Conservation (phyloP, 768 basidiomycete genomes). For the Russula abietina region DNA sequence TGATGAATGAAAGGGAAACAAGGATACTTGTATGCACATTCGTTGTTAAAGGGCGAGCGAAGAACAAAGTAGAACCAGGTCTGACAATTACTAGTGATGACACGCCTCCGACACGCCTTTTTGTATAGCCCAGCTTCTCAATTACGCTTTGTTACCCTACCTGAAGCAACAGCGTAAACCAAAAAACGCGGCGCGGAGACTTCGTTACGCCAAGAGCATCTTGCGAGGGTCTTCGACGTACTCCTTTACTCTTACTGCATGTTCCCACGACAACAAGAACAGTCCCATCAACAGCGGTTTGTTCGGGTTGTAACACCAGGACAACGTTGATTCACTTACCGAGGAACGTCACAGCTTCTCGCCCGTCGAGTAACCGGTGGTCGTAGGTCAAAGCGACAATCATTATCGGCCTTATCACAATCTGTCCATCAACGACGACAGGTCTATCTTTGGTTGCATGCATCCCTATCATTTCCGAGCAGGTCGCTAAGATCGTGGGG, state of each 20-base stretch:
- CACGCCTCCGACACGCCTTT: slow-evolving; percentile 11
- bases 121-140: background rate
- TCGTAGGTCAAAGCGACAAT: slow-evolving; percentile 91
- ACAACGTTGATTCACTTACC: slow-evolving; percentile 46
- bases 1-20: slow-evolving; percentile 1
- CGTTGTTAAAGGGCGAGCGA: background rate
- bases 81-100: slow-evolving; percentile 6
- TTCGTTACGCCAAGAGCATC: slow-evolving; percentile 33
- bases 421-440: slow-evolving; percentile 89
- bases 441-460: slow-evolving; percentile 89
- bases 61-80: slow-evolving; percentile 16
- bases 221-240: slow-evolving; percentile 49
- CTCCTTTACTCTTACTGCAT: slow-evolving; percentile 45
- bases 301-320: background rate
- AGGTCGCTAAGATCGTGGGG: slow-evolving; percentile 10
- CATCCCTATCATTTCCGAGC: slow-evolving; percentile 52
- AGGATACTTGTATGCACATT: background rate
- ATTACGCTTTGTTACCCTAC: background rate
- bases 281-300: slow-evolving; percentile 6
- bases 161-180: slow-evolving; percentile 2
- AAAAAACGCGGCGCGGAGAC: background rate
- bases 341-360: slow-evolving; percentile 96
- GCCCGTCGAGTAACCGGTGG: slow-evolving; percentile 89
- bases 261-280: slow-evolving; percentile 15
- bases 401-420: slow-evolving; percentile 97